Conservation (phyloP, 2,329 filamentous ascomycete species). For the Elsinoe perseae region DNA sequence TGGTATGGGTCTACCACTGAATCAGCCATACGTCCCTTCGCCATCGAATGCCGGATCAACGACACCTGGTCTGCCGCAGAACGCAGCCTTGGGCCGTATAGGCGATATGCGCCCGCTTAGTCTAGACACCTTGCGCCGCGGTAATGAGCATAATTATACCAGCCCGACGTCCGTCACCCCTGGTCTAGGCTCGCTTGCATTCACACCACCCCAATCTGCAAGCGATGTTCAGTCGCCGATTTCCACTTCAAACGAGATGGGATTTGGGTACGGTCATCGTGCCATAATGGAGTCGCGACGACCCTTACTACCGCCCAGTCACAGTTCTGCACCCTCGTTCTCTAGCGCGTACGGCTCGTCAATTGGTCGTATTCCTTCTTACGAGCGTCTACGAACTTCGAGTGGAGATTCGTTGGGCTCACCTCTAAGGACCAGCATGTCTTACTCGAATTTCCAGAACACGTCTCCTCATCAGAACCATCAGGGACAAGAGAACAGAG, state of each 20-base stretch:
- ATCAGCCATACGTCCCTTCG: neutral
- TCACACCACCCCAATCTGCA: conserved; percentile 48
- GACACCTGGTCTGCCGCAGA: conserved; percentile 1
- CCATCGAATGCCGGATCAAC: conserved; percentile 1
- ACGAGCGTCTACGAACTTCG: conserved; percentile 36
- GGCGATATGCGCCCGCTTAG: conserved; percentile 61
- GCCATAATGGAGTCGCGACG: conserved; percentile 16
- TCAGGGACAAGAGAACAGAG: neutral
- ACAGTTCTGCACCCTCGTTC: conserved; percentile 9
- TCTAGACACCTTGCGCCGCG: conserved; percentile 59
- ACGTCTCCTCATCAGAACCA: neutral
- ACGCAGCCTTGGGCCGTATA: conserved; percentile 16
- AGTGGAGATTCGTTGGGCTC: conserved; percentile 38
- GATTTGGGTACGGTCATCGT: conserved; percentile 32
- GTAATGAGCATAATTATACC: conserved; percentile 57
- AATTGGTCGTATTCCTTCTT: conserved; percentile 32
- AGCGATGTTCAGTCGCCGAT: conserved; percentile 41
- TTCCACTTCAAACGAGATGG: conserved; percentile 34
- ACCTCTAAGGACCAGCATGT: conserved; percentile 41
- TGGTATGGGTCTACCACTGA: conserved; percentile 46
- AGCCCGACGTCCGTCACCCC: conserved; percentile 57
- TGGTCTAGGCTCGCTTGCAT: conserved; percentile 59
- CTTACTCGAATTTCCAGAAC: conserved; percentile 29
- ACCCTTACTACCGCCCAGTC: conserved; percentile 16
- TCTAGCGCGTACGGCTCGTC: neutral